Percentiles rank a stretch among this genome's conserved stretches.
These are phyloP conservation scores for Bacidia rubella DNA, from an alignment of 495 filamentous ascomycete species.

Conservation along the genomic window DNA sequence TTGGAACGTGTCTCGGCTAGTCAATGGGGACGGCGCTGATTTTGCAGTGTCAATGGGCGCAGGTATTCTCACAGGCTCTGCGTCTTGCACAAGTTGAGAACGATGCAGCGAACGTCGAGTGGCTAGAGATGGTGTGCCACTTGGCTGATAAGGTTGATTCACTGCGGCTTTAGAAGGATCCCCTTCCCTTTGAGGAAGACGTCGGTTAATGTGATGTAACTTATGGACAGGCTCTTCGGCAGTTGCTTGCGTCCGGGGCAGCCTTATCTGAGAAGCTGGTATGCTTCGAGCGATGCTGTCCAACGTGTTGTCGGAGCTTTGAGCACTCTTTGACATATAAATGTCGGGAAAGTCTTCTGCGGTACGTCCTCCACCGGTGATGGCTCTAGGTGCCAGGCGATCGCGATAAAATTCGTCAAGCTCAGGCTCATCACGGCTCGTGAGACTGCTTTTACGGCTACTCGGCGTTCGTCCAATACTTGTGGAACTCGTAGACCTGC, in stretches of 20 bases:
- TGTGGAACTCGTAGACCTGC: slow-evolving; percentile 43
- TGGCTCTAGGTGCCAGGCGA: slow-evolving; percentile 74
- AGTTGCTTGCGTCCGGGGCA: slow-evolving; percentile 11
- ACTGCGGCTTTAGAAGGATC: slow-evolving; percentile 2
- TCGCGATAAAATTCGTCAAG: slow-evolving; percentile 60
- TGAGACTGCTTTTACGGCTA: slow-evolving; percentile 40
- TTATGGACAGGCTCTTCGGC: slow-evolving; percentile 4
- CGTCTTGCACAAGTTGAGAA: slow-evolving; percentile 26
- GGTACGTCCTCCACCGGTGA: slow-evolving; percentile 60
- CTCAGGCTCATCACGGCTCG: slow-evolving; percentile 37
- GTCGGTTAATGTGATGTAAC: slow-evolving; percentile 12
- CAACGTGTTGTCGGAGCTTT: slow-evolving; percentile 19
- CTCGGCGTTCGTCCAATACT: slow-evolving; percentile 26
- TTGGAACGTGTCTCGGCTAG: slow-evolving; percentile 21
- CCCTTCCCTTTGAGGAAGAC: slow-evolving; percentile 13
- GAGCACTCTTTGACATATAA: slow-evolving; percentile 5
- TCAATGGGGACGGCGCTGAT: slow-evolving; percentile 19
- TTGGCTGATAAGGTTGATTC: not conserved
- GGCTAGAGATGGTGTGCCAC: slow-evolving; percentile 31
- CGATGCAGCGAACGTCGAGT: slow-evolving; percentile 39
- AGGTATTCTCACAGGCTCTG: slow-evolving; percentile 29
- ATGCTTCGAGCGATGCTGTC: not conserved
- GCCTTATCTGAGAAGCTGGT: slow-evolving; percentile 8
- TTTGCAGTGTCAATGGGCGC: slow-evolving; percentile 21
- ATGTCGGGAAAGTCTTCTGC: slow-evolving; percentile 24